Evolutionary conservation across 2,329 filamentous ascomycete species (phyloP).

Genomic region (Peltaster fructicola): DNA sequence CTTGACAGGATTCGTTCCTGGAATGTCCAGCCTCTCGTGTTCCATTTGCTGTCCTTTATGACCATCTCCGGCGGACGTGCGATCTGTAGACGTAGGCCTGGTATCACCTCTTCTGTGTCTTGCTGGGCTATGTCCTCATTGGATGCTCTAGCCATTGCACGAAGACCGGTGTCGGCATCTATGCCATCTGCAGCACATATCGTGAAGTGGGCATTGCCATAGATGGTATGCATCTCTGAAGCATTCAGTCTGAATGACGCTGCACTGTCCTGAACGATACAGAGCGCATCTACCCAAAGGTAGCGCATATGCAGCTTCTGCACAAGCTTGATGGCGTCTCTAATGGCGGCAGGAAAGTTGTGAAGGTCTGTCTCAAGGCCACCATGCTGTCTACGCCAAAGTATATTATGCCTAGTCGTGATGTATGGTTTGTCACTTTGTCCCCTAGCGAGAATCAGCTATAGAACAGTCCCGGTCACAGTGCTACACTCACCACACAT

Average conservation of each 20-base stretch:
- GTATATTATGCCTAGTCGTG: slow-evolving; percentile 1
- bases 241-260: slow-evolving; percentile 16
- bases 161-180: slow-evolving; percentile 2
- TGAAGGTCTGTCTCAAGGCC: slow-evolving; percentile 30
- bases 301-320: slow-evolving; percentile 5
- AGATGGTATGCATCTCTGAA: slow-evolving; percentile 17
- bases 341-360: slow-evolving; percentile 3
- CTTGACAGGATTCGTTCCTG: slow-evolving; percentile 22
- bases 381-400: slow-evolving; percentile 67
- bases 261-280: slow-evolving; percentile 10
- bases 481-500: slow-evolving; percentile 3
- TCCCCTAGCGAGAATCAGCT: no score
- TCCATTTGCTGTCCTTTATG: slow-evolving; percentile 17
- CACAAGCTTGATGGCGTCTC: slow-evolving; percentile 5
- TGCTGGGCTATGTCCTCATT: background rate
- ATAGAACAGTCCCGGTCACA: no score
- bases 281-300: slow-evolving; percentile 8
- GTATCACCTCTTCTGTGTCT: slow-evolving; percentile 4
- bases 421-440: background rate
- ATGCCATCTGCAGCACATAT: slow-evolving; percentile 20
- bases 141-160: background rate
- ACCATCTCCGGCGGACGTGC: slow-evolving; percentile 9
- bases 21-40: slow-evolving; percentile 23
- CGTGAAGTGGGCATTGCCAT: slow-evolving; percentile 18
- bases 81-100: slow-evolving; percentile 10